Evolutionary conservation across 306 rosid genomes (phyloP).

Genomic region (Vigna hirtella): DNA sequence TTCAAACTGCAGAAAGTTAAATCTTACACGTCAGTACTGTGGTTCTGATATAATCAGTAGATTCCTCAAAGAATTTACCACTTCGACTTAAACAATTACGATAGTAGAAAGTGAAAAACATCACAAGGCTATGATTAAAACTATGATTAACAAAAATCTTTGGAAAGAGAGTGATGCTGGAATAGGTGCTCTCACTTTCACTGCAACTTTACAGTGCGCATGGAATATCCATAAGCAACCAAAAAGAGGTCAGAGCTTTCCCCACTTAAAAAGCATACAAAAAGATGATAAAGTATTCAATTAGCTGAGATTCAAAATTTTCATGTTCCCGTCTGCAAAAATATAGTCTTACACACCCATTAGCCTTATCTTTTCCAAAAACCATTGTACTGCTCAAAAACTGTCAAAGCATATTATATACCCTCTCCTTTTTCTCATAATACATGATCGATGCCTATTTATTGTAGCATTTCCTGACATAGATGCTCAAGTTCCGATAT

Average conservation of each 20-base stretch:
- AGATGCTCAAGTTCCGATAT: constrained; percentile 66
- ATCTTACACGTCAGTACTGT: constrained; percentile 36
- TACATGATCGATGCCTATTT: constrained; percentile 53
- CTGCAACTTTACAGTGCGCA: constrained; percentile 90
- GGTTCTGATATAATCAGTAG: constrained; percentile 45
- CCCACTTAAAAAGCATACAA: constrained; percentile 65
- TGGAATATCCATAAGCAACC: constrained; percentile 74
- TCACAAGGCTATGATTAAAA: constrained; percentile 74
- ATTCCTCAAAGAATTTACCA: constrained; percentile 51
- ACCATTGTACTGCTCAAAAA: constrained; percentile 55
- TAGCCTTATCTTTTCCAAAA: constrained; percentile 80
- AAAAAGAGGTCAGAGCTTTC: constrained; percentile 82
- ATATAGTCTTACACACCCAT: constrained; percentile 61
- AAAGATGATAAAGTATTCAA: constrained; percentile 38
- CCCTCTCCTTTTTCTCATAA: constrained; percentile 39
- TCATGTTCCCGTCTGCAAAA: constrained; percentile 81
- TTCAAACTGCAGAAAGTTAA: constrained; percentile 45
- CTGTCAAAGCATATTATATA: constrained; percentile 50
- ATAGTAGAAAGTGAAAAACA: constrained; percentile 62
- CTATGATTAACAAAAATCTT: constrained; percentile 79
- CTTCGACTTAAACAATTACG: constrained; percentile 41
- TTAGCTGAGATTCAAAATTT: constrained; percentile 56
- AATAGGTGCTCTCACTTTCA: constrained; percentile 61
- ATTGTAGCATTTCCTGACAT: constrained; percentile 46
- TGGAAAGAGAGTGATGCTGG: constrained; percentile 60